Conservation (phyloP, 23 red algal genomes). For the Gracilaria gracilis region DNA sequence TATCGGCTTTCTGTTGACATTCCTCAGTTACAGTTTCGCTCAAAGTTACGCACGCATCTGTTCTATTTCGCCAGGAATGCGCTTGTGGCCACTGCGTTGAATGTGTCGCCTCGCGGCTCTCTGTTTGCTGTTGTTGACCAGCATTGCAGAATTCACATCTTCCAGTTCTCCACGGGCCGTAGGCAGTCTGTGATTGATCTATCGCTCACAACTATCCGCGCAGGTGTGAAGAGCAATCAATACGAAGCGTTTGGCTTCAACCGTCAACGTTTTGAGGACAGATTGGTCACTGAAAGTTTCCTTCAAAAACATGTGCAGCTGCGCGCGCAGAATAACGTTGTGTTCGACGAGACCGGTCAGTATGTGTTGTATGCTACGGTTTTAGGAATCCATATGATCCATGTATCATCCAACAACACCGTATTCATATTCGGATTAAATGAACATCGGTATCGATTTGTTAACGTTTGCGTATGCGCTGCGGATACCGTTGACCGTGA, state of each 20-base stretch:
- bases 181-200: constrained; percentile 18
- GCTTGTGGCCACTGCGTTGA: not conserved
- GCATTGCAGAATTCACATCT: not conserved
- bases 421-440: constrained; percentile 45
- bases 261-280: constrained; percentile 15
- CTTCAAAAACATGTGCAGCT: not conserved
- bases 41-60: constrained; percentile 65
- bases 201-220: not conserved
- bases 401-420: constrained; percentile 40
- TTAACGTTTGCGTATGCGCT: constrained; percentile 62
- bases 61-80: constrained; percentile 55
- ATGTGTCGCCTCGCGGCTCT: constrained; percentile 36
- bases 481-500: constrained; percentile 7
- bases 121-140: constrained; percentile 31
- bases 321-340: constrained; percentile 44
- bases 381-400: constrained; percentile 73
- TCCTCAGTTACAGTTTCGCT: constrained; percentile 53
- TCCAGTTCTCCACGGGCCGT: constrained; percentile 24
- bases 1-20: not conserved
- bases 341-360: constrained; percentile 58
- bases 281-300: constrained; percentile 10
- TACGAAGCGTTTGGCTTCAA: constrained; percentile 3
- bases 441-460: constrained; percentile 75
- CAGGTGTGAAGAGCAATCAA: not conserved
- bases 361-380: constrained; percentile 80